Conservation (phyloP, 805 yeast species). For the Candida gorgasii region DNA sequence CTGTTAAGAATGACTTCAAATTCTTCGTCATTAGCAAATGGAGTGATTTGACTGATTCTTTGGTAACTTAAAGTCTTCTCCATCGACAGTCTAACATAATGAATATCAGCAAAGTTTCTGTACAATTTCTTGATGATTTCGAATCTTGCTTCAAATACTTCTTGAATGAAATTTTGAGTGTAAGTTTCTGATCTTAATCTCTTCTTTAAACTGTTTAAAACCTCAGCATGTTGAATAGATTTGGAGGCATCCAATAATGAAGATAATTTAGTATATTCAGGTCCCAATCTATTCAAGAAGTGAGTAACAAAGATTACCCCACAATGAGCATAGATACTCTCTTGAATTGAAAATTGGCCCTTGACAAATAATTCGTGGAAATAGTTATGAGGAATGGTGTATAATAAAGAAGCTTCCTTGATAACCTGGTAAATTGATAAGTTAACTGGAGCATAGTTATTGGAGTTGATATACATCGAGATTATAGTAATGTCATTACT, state of each 20-base stretch:
- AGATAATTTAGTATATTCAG: slow-evolving; percentile 75
- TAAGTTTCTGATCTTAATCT: slow-evolving; percentile 91
- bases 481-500: slow-evolving; percentile 83
- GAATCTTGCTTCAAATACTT: slow-evolving; percentile 68
- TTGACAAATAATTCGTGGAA: slow-evolving; percentile 72
- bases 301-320: slow-evolving; percentile 92
- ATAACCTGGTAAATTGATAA: slow-evolving; percentile 84
- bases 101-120: slow-evolving; percentile 88
- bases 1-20: slow-evolving; percentile 67
- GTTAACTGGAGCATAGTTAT: slow-evolving; percentile 52
- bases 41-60: slow-evolving; percentile 75
- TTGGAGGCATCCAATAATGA: slow-evolving; percentile 61
- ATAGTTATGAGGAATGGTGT: slow-evolving; percentile 84
- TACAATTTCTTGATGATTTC: slow-evolving; percentile 79
- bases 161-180: slow-evolving; percentile 79
- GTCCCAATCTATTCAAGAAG: slow-evolving; percentile 90
- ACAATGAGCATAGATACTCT: slow-evolving; percentile 90
- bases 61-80: slow-evolving; percentile 85
- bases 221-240: slow-evolving; percentile 69
- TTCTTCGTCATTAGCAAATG: slow-evolving; percentile 72
- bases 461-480: slow-evolving; percentile 73
- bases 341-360: slow-evolving; percentile 87
- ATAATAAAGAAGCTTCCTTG: slow-evolving; percentile 90
- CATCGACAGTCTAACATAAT: slow-evolving; percentile 71
- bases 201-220: slow-evolving; percentile 76